These are phyloP conservation scores for Solanum ahanhuiri DNA, from an alignment of 257 asterid species.

Conservation along the genomic window DNA sequence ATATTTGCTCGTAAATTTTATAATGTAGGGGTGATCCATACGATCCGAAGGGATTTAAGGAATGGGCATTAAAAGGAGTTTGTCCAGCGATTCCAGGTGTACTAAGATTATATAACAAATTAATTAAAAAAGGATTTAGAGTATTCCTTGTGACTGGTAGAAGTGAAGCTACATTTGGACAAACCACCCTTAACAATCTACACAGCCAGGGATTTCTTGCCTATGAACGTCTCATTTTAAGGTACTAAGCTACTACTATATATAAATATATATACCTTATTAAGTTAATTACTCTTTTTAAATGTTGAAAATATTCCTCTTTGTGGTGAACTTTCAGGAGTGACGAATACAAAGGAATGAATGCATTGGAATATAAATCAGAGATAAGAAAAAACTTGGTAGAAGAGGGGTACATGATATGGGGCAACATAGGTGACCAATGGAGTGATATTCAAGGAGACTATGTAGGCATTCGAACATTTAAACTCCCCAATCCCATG, in stretches of 20 bases:
- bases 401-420: conserved; percentile 38
- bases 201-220: conserved; percentile 37
- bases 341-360: conserved; percentile 26
- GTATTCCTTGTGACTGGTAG: conserved; percentile 55
- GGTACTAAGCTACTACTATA: conserved; percentile 14
- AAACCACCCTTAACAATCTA: conserved; percentile 31
- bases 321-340: conserved; percentile 10
- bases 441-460: conserved; percentile 62
- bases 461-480: conserved; percentile 34
- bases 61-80: conserved; percentile 44
- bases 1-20: too few species aligned
- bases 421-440: conserved; percentile 62
- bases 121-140: conserved; percentile 31
- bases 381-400: conserved; percentile 31
- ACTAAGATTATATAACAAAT: conserved; percentile 28
- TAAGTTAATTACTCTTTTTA: too few species aligned
- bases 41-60: conserved; percentile 39
- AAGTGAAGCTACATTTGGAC: conserved; percentile 39
- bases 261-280: too few species aligned
- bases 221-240: conserved; percentile 36
- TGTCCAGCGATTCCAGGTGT: conserved; percentile 40
- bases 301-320: background rate
- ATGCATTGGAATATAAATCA: conserved; percentile 35
- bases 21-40: conserved; percentile 42
- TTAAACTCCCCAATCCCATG: conserved; percentile 59